These are phyloP conservation scores for Citrus medica DNA, from an alignment of 345 rosid species.

Conservation along the genomic window DNA sequence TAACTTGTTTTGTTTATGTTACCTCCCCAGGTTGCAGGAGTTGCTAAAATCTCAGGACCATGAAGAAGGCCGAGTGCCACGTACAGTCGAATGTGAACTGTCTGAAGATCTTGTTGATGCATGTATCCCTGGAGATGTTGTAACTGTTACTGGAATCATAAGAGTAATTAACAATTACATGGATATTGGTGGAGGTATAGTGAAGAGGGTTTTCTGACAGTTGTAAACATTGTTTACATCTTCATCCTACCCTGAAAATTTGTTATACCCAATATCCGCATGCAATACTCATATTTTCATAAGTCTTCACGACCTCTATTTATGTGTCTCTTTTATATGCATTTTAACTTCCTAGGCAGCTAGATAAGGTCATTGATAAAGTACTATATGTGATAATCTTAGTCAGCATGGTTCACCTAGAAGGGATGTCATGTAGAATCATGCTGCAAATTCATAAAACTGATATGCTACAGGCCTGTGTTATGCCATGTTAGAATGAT, in stretches of 20 bases:
- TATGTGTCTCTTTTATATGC: background rate
- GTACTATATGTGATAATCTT: background rate
- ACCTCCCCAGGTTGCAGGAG: slow-evolving; percentile 67
- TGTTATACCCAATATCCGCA: too few relatives aligned
- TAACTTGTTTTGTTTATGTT: slow-evolving; percentile 6
- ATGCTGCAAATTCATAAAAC: background rate
- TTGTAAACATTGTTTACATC: background rate
- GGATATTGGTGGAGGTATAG: slow-evolving; percentile 96
- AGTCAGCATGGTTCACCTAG: background rate
- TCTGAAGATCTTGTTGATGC: slow-evolving; percentile 85
- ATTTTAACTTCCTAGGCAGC: background rate
- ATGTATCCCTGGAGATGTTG: slow-evolving; percentile 98
- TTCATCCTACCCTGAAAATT: background rate
- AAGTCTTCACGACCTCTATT: background rate
- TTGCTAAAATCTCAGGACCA: slow-evolving; percentile 72
- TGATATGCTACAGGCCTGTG: background rate
- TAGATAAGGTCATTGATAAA: background rate
- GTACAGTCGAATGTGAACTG: slow-evolving; percentile 96
- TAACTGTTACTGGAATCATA: slow-evolving; percentile 91
- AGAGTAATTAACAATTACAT: slow-evolving; percentile 80
- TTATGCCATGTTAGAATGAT: background rate
- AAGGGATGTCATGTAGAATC: background rate
- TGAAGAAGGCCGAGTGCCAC: slow-evolving; percentile 97
- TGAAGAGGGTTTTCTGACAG: background rate
- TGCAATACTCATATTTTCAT: background rate